Base-by-base conservation (phyloP, 1,284 basidiomycete genomes). In the Boletus albobrunnescens region DNA sequence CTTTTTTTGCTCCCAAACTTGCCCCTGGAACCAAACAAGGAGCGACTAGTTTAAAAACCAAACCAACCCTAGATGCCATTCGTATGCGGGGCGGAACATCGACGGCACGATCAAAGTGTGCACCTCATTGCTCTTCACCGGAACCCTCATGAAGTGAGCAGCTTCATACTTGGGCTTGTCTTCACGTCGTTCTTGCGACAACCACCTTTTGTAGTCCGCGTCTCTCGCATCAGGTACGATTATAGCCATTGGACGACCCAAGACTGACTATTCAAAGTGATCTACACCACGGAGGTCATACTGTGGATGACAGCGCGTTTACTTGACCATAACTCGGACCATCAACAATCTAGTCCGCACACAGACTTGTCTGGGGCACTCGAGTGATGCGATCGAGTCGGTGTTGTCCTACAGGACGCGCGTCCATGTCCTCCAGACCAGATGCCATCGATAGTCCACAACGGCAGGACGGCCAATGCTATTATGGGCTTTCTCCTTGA, bases 401-500 rank as follows among this genome's bases (percentile, higher is more conserved):
- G 22, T 22, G 22, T 22, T 22, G 22, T 6, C 22, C 22, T 4
- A 22, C 22, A 22, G 22, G 4, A 22, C 6, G 22, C 6, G 22
- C 22, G 22, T 22, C 22, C 22, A 2, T 53, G 10, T 30, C 31
- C 49, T 36, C 14, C 8, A 23, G 39, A 14, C 38, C 10, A 36
- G 8, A 14, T 17, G 19, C 38, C 13, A 48, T 16, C 11, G 14
- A 47, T 17, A 26, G 20, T 16, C 24, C 22, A 24, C 22, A 13
- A 26, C 14, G 13, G 16, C 17, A 26, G 23, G 32, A 20, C 26
- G 16, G 12, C n/a, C 26, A 16, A 9, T 27, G 12, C 22, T 6
- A 14, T 30, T 49, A 37, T n/a, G 27, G 20, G 44, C 23, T 31
- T 26, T n/a, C n/a, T 41, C 26, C 27, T 40, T 24, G 39, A 44